A percentile compares a stretch with the other conserved stretches of the same genome.
phyloP scores from a whole-genome alignment of 2,329 filamentous ascomycete species.

The Pezicula neosporulosa region DNA sequence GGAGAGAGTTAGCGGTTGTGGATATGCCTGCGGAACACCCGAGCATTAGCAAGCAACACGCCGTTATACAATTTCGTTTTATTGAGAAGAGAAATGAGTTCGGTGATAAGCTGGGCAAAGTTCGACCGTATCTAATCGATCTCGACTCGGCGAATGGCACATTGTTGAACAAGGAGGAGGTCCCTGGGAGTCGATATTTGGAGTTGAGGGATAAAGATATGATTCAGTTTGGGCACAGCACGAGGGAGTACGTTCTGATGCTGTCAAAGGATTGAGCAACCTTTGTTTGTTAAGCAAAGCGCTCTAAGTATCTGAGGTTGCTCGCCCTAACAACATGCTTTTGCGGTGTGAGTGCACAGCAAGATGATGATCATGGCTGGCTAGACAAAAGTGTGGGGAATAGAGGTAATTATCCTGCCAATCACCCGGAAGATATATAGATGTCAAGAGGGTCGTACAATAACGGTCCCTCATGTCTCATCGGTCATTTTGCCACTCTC shows the following conservation, averaged over 20 bases:
- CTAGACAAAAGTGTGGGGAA: neutral
- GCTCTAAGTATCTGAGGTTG: neutral
- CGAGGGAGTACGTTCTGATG: conserved; percentile 95
- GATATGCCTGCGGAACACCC: conserved; percentile 86
- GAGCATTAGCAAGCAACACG: conserved; percentile 92
- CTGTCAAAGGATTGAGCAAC: conserved; percentile 39
- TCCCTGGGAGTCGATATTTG: conserved; percentile 76
- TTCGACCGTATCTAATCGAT: conserved; percentile 88
- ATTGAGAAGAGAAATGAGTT: conserved; percentile 81
- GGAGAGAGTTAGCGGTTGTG: conserved; percentile 74
- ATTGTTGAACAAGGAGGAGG: conserved; percentile 68
- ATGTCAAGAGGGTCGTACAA: neutral
- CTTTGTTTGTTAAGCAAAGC: neutral
- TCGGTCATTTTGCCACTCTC: neutral
- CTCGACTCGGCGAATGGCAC: conserved; percentile 93
- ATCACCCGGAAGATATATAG: neutral
- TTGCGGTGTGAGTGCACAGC: neutral
- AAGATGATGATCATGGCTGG: too few relatives aligned
- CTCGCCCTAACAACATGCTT: neutral
- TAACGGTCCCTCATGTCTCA: neutral
- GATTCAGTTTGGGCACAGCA: conserved; percentile 81
- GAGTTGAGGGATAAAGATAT: conserved; percentile 89
- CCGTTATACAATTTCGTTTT: conserved; percentile 88
- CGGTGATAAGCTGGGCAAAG: conserved; percentile 75
- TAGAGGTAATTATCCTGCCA: neutral